Conservation (phyloP, 768 basidiomycete genomes). For the Phylloporus sp. region DNA sequence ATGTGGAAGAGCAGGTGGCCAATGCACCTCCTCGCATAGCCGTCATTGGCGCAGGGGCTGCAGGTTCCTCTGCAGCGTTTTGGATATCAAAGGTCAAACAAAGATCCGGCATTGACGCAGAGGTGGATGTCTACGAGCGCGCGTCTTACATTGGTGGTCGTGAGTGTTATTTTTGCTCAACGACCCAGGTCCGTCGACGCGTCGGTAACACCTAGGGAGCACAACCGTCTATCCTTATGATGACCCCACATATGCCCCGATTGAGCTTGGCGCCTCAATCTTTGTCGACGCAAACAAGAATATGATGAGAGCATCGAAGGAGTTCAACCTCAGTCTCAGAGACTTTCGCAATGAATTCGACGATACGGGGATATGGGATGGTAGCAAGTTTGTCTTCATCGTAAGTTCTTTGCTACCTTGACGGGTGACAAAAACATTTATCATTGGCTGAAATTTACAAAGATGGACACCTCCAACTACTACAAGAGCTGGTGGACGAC, state of each 20-base stretch:
- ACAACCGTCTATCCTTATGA: slow-evolving; percentile 72
- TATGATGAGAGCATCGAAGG: slow-evolving; percentile 68
- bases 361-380: slow-evolving; percentile 78
- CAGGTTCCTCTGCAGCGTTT: slow-evolving; percentile 77
- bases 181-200: slow-evolving; percentile 1
- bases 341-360: slow-evolving; percentile 47
- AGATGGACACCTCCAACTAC: slow-evolving; percentile 39
- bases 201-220: slow-evolving; percentile 50
- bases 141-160: slow-evolving; percentile 77
- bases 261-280: slow-evolving; percentile 87
- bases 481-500: slow-evolving; percentile 62
- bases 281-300: slow-evolving; percentile 78
- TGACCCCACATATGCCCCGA: slow-evolving; percentile 50
- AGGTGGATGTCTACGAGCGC: slow-evolving; percentile 83
- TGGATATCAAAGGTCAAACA: slow-evolving; percentile 81
- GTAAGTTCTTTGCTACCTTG: slow-evolving; percentile 38
- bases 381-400: slow-evolving; percentile 60
- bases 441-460: slow-evolving; percentile 16
- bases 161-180: slow-evolving; percentile 41
- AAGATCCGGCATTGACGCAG: slow-evolving; percentile 61
- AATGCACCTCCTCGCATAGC: slow-evolving; percentile 57
- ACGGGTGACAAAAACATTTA: neutral
- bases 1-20: slow-evolving; percentile 16
- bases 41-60: slow-evolving; percentile 89
- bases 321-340: slow-evolving; percentile 66